These are phyloP conservation scores for Xylariaceae sp. DNA, from an alignment of 2,329 filamentous ascomycete species.

Conservation along the genomic window DNA sequence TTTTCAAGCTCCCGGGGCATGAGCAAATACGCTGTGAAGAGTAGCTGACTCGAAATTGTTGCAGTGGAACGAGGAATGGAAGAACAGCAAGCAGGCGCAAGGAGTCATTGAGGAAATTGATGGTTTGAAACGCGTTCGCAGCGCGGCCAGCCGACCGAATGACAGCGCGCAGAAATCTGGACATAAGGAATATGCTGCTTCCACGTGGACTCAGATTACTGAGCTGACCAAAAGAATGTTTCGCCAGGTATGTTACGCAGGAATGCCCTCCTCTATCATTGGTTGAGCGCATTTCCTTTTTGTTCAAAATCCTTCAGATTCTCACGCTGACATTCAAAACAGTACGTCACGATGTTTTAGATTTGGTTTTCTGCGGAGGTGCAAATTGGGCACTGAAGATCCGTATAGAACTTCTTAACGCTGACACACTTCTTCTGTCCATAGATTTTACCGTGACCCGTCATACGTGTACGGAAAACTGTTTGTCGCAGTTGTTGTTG, in stretches of 20 bases:
- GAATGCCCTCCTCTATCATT: no score
- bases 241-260: constrained; percentile 39
- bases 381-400: no score
- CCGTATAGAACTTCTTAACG: no score
- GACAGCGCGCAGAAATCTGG: constrained; percentile 44
- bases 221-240: constrained; percentile 70
- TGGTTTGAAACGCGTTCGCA: constrained; percentile 45
- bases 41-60: no score
- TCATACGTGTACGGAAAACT: constrained; percentile 76
- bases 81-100: constrained; percentile 59
- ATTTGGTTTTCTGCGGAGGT: no score
- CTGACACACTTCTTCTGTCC: no score
- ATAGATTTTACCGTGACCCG: constrained; percentile 67
- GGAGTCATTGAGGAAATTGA: constrained; percentile 63
- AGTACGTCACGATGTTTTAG: no score
- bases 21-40: no score
- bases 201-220: constrained; percentile 59
- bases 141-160: constrained; percentile 15
- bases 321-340: no score
- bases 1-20: no score
- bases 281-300: no score
- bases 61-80: constrained; percentile 72
- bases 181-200: constrained; percentile 63
- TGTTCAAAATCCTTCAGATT: no score
- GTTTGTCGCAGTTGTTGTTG: constrained; percentile 67